A percentile compares a stretch with the other conserved stretches of the same genome.
phyloP scores from a whole-genome alignment of 2,329 filamentous ascomycete species.

The Sporothrix globosa region DNA sequence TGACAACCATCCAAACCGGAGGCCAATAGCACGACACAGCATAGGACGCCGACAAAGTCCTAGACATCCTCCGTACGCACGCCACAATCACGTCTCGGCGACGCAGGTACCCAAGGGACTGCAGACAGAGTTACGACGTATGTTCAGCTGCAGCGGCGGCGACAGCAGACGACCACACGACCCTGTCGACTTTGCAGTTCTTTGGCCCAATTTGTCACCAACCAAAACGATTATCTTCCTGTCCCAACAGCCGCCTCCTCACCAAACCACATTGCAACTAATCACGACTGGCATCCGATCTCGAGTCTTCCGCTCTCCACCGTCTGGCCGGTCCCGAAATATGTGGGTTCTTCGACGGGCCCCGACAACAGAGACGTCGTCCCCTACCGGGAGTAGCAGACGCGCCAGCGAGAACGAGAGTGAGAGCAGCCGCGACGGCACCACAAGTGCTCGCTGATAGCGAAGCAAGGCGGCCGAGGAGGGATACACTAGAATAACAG shows the following conservation, averaged over 20 bases:
- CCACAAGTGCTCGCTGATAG: not conserved
- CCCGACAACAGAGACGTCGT: slow-evolving; percentile 40
- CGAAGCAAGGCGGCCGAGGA: not conserved
- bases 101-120: slow-evolving; percentile 9
- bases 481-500: no score
- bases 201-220: slow-evolving; percentile 17
- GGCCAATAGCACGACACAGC: not conserved
- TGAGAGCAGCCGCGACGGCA: not conserved
- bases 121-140: not conserved
- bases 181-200: not conserved
- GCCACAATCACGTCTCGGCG: slow-evolving; percentile 1
- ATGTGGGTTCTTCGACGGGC: slow-evolving; percentile 41
- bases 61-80: not conserved
- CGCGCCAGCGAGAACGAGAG: slow-evolving; percentile 19
- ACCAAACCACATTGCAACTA: not conserved
- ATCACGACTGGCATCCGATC: not conserved
- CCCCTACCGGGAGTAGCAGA: slow-evolving; percentile 38
- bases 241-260: not conserved
- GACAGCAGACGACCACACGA: not conserved
- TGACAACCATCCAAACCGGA: not conserved
- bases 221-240: not conserved
- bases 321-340: slow-evolving; percentile 26
- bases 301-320: not conserved
- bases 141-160: not conserved
- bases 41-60: slow-evolving; percentile 1